phyloP scores from a whole-genome alignment of 169 alveolate species.

The Plasmodium reichenowi region DNA sequence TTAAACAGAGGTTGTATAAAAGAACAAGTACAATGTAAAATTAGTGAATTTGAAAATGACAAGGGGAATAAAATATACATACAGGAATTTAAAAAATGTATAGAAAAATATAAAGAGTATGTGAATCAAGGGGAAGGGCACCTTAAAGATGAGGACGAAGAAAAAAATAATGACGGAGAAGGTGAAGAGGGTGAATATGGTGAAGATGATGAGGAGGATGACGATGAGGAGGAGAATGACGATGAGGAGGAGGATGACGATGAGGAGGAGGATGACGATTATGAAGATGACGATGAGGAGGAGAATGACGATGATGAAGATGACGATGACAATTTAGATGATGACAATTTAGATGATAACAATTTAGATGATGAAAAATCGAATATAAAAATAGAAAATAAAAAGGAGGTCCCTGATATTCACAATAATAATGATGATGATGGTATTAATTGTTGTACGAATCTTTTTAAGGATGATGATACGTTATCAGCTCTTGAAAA shows the following conservation, averaged over 20 bases:
- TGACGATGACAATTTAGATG: neutral
- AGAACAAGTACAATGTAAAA: too few relatives aligned
- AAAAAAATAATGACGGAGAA: neutral
- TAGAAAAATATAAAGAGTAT: too few relatives aligned
- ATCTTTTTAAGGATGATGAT: too few relatives aligned
- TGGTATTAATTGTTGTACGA: neutral
- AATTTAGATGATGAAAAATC: neutral
- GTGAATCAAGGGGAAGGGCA: too few relatives aligned
- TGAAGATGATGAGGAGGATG: neutral
- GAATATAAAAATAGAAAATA: neutral
- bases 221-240: neutral
- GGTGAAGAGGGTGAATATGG: neutral
- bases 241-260: neutral
- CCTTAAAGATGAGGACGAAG: neutral
- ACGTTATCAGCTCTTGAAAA: too few relatives aligned
- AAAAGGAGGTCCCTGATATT: neutral
- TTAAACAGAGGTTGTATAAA: too few relatives aligned
- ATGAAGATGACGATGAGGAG: constrained; percentile 19
- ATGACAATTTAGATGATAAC: neutral
- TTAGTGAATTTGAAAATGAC: too few relatives aligned
- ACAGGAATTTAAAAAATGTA: too few relatives aligned
- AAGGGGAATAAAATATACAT: too few relatives aligned
- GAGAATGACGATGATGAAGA: constrained; percentile 6
- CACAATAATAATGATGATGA: neutral
- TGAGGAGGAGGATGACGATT: neutral